Percentiles rank a stretch among this genome's conserved stretches.
Conservation (phyloP, 306 rosid species). For the Vigna unguiculata region DNA sequence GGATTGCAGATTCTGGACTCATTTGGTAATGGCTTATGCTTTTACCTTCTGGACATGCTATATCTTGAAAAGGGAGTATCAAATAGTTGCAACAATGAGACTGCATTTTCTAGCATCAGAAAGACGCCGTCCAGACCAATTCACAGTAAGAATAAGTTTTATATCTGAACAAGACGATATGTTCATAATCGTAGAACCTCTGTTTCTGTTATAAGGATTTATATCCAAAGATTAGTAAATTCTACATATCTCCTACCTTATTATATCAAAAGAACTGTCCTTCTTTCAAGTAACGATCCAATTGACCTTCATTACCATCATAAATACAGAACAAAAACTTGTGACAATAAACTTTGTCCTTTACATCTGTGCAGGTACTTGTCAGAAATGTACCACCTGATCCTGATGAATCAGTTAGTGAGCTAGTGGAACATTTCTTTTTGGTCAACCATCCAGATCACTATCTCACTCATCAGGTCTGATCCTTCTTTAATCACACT, state of each 20-base stretch:
- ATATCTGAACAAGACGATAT: not conserved
- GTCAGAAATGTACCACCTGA: slow-evolving; percentile 98
- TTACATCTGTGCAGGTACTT: slow-evolving; percentile 66
- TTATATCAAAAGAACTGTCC: not conserved
- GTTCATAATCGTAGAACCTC: slow-evolving; percentile 30
- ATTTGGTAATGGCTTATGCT: slow-evolving; percentile 92
- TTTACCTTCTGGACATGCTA: slow-evolving; percentile 96
- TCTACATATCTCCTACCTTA: not conserved
- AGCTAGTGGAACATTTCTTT: slow-evolving; percentile 98
- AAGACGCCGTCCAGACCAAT: slow-evolving; percentile 88
- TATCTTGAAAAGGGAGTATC: slow-evolving; percentile 83
- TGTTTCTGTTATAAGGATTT: not conserved
- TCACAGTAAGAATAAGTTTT: slow-evolving; percentile 69
- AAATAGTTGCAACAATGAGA: slow-evolving; percentile 84
- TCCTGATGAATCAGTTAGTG: slow-evolving; percentile 84
- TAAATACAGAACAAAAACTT: not conserved
- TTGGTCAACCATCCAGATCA: slow-evolving; percentile 96
- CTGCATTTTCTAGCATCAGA: slow-evolving; percentile 87
- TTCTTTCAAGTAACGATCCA: not conserved
- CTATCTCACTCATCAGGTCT: slow-evolving; percentile 89
- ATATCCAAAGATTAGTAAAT: slow-evolving; percentile 22
- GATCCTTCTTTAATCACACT: slow-evolving; percentile 12
- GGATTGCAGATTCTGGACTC: slow-evolving; percentile 95
- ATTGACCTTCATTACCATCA: slow-evolving; percentile 2
- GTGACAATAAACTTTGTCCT: not conserved